These are phyloP conservation scores for Venturia pyrina DNA, from an alignment of 2,329 filamentous ascomycete genomes.

Conservation along the genomic window DNA sequence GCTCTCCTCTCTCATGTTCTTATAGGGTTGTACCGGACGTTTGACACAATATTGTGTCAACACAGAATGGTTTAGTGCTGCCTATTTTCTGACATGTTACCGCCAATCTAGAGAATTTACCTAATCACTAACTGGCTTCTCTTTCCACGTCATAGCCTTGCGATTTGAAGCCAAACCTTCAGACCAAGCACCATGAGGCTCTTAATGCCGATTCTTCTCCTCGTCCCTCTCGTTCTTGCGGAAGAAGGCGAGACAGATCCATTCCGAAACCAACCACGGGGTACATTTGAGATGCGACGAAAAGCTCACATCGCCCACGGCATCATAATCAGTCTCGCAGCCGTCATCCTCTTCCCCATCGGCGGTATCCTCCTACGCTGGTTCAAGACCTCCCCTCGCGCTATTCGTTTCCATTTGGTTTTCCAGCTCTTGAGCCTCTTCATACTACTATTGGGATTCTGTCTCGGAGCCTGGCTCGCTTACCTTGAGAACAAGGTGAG, in stretches of 20 bases:
- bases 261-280: background rate
- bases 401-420: background rate
- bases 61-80: background rate
- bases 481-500: background rate
- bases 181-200: too few relatives aligned
- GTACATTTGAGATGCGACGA: background rate
- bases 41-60: background rate
- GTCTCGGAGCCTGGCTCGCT: conserved; percentile 3
- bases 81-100: too few relatives aligned
- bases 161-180: too few relatives aligned
- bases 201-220: background rate
- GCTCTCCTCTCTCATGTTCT: background rate
- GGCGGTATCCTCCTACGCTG: background rate
- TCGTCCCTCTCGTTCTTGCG: background rate
- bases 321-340: background rate
- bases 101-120: too few relatives aligned
- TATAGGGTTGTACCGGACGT: background rate
- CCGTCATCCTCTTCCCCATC: background rate
- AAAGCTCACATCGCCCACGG: background rate
- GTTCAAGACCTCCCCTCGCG: background rate
- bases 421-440: background rate
- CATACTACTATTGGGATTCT: background rate
- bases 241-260: too few relatives aligned
- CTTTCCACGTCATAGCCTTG: too few relatives aligned
- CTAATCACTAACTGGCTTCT: too few relatives aligned